Evolutionary conservation across 306 rosid species (phyloP).

Genomic region (Fagus crenata): DNA sequence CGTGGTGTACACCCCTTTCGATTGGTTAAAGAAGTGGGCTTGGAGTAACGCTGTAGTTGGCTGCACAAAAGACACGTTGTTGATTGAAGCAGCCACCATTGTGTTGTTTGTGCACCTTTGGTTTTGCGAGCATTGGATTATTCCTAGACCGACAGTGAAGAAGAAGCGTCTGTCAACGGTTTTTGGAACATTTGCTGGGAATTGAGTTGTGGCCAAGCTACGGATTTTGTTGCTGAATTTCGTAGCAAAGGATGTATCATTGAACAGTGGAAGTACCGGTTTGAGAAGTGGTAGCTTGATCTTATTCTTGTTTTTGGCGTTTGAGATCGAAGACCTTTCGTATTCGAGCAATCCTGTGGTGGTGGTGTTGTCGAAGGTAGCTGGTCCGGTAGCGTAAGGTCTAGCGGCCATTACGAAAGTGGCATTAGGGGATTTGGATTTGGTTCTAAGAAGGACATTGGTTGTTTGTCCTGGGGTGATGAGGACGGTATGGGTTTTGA

Average conservation of each 20-base stretch:
- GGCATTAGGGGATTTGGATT: slow-evolving; percentile 48
- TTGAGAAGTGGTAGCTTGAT: slow-evolving; percentile 42
- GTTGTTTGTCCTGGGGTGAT: slow-evolving; percentile 75
- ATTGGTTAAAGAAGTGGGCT: slow-evolving; percentile 62
- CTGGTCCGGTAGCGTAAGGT: slow-evolving; percentile 64
- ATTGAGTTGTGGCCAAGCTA: slow-evolving; percentile 48
- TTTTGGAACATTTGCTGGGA: slow-evolving; percentile 65
- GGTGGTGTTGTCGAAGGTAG: slow-evolving; percentile 66
- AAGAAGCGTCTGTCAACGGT: slow-evolving; percentile 46
- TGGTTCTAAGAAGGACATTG: slow-evolving; percentile 60
- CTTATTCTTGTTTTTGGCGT: slow-evolving; percentile 27
- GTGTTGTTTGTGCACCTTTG: slow-evolving; percentile 62
- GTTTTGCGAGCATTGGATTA: slow-evolving; percentile 47
- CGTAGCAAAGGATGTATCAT: slow-evolving; percentile 55
- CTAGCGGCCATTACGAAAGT: slow-evolving; percentile 55
- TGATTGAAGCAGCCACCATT: slow-evolving; percentile 48
- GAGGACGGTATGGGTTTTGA: slow-evolving; percentile 46
- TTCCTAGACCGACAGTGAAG: slow-evolving; percentile 68
- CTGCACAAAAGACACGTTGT: slow-evolving; percentile 67
- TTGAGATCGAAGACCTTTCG: slow-evolving; percentile 30
- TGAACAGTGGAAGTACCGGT: slow-evolving; percentile 56
- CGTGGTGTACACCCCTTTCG: slow-evolving; percentile 55
- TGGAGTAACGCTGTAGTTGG: slow-evolving; percentile 68
- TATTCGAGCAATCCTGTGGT: slow-evolving; percentile 59
- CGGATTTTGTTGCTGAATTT: slow-evolving; percentile 46